These are phyloP conservation scores for Leishmania martiniquensis DNA, from an alignment of 208 protist genomes.

Conservation along the genomic window DNA sequence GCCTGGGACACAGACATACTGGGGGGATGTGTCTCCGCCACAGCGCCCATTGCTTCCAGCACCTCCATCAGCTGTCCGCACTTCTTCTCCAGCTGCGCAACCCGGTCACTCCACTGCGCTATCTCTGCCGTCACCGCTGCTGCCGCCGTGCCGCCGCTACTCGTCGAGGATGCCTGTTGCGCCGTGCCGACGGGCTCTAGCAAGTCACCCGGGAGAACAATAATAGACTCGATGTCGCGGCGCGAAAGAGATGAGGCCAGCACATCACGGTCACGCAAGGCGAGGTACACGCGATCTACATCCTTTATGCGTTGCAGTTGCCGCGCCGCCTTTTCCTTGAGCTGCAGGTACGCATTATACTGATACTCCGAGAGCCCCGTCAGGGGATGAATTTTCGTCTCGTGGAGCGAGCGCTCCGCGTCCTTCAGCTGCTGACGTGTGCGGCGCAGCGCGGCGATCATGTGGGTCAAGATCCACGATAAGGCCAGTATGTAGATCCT, in stretches of 20 bases:
- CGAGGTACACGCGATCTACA: conserved; percentile 55
- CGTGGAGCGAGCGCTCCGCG: conserved; percentile 39
- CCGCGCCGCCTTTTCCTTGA: conserved; percentile 40
- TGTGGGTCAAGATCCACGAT: conserved; percentile 42
- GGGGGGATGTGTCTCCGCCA: conserved; percentile 47
- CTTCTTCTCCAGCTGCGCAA: conserved; percentile 43
- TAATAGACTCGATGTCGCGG: conserved; percentile 53
- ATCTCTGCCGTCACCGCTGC: conserved; percentile 12
- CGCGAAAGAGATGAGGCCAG: conserved; percentile 53
- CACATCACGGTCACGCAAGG: conserved; percentile 45
- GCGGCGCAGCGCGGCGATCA: conserved; percentile 45
- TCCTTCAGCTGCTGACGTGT: conserved; percentile 45
- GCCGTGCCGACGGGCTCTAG: conserved; percentile 23
- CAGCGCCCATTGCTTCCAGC: conserved; percentile 46
- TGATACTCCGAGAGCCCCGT: conserved; percentile 52
- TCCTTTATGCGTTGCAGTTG: conserved; percentile 64
- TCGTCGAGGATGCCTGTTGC: neutral
- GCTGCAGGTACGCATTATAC: conserved; percentile 44
- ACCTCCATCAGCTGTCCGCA: conserved; percentile 37
- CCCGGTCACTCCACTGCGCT: conserved; percentile 27
- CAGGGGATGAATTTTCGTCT: conserved; percentile 41
- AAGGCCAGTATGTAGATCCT: conserved; percentile 32
- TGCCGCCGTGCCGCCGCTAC: conserved; percentile 2
- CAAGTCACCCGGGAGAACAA: conserved; percentile 34
- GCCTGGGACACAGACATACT: conserved; percentile 51